A percentile compares a stretch with the other conserved stretches of the same genome.
phyloP scores from a whole-genome alignment of 176 grass and related monocot species.

The Oryza brachyantha region DNA sequence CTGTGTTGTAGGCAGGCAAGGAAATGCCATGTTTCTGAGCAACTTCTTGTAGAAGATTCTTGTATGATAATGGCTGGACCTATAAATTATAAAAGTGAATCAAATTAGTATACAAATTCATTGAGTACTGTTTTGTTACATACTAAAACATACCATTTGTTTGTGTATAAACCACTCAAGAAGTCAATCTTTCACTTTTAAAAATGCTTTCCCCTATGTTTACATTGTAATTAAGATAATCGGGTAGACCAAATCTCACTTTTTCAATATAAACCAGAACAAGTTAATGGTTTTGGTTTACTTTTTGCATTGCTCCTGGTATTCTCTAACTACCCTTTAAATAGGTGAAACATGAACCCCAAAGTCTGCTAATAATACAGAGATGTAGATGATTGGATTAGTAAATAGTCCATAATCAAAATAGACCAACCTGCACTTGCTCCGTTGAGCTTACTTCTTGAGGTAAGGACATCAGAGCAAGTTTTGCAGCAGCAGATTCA shows the following conservation, averaged over 20 bases:
- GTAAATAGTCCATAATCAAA: not conserved
- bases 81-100: slow-evolving; percentile 36
- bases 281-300: not conserved
- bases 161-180: not conserved
- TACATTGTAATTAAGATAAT: not conserved
- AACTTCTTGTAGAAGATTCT: slow-evolving; percentile 64
- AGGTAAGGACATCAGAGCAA: slow-evolving; percentile 63
- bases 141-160: slow-evolving; percentile 4
- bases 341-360: not conserved
- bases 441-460: slow-evolving; percentile 45
- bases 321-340: slow-evolving; percentile 2
- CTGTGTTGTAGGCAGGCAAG: slow-evolving; percentile 57
- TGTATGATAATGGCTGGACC: slow-evolving; percentile 47
- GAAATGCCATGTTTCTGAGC: slow-evolving; percentile 49
- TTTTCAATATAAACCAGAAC: slow-evolving; percentile 5
- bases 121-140: slow-evolving; percentile 13
- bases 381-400: not conserved
- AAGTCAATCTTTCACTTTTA: not conserved
- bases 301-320: not conserved
- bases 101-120: slow-evolving; percentile 35
- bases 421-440: slow-evolving; percentile 35
- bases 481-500: slow-evolving; percentile 64
- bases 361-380: not conserved
- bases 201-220: not conserved
- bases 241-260: not conserved